Percentiles rank a stretch among this genome's conserved stretches.
These are phyloP conservation scores for Diaporthe ilicicola DNA, from an alignment of 2,329 filamentous ascomycete species.

Conservation along the genomic window DNA sequence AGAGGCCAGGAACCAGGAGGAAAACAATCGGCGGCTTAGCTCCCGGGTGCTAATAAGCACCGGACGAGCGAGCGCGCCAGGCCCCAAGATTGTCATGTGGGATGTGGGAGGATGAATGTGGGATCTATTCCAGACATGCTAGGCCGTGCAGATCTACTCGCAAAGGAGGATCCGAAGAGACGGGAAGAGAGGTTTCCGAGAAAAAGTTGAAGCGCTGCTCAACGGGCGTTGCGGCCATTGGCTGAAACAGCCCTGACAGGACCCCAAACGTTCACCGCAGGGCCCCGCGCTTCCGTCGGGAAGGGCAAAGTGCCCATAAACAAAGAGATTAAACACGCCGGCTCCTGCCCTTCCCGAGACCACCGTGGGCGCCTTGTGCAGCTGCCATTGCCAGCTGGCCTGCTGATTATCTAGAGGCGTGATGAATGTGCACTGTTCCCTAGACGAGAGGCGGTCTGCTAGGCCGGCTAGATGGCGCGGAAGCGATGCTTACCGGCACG, in stretches of 20 bases:
- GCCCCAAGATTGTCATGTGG: background rate
- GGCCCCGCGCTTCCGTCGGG: background rate
- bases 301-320: background rate
- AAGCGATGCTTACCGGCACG: conserved; percentile 4
- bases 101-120: background rate
- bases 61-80: conserved; percentile 20
- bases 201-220: conserved; percentile 14
- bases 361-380: background rate
- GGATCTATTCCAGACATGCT: conserved; percentile 19
- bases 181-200: conserved; percentile 25
- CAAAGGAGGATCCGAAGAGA: conserved; percentile 12
- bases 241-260: conserved; percentile 28
- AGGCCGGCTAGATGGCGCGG: conserved; percentile 24
- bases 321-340: background rate
- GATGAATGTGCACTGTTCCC: background rate
- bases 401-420: background rate
- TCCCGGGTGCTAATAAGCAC: background rate
- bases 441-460: background rate
- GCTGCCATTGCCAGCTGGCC: background rate
- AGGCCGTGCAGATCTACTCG: conserved; percentile 20
- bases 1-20: too few species aligned
- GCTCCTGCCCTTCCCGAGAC: conserved; percentile 9
- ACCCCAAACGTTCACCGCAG: conserved; percentile 12
- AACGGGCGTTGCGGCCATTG: conserved; percentile 21
- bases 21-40: conserved; percentile 15